These are phyloP conservation scores for Apophysomyces ossiformis DNA, from an alignment of 371 early-diverging fungal genomes.

Conservation along the genomic window DNA sequence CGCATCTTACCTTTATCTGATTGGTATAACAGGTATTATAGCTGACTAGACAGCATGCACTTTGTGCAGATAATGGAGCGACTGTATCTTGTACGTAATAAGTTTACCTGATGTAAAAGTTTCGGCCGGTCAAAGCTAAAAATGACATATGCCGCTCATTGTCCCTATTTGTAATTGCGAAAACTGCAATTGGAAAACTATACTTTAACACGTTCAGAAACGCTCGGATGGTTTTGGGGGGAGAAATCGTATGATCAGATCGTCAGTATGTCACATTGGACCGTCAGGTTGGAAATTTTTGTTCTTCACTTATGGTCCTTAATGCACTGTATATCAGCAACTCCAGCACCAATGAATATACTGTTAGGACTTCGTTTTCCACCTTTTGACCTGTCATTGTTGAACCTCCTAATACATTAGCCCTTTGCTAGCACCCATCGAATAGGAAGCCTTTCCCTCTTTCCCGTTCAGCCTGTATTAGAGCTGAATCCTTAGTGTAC, in stretches of 20 bases:
- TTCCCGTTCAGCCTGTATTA: not conserved
- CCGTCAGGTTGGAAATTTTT: constrained; percentile 8
- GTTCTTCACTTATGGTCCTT: constrained; percentile 3
- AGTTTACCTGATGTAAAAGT: not conserved
- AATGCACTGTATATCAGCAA: constrained; percentile 6
- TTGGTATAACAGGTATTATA: not conserved
- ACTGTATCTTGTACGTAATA: not conserved
- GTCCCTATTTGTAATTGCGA: not conserved
- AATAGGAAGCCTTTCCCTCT: constrained; percentile 6
- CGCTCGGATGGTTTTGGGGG: constrained; percentile 4
- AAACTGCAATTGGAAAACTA: not conserved
- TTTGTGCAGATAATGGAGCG: not conserved
- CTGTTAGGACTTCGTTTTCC: not conserved
- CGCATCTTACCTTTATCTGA: not conserved
- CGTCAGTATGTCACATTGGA: constrained; percentile 3
- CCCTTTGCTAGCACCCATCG: not conserved
- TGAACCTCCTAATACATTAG: not conserved
- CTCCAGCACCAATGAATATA: constrained; percentile 4
- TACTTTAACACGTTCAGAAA: not conserved
- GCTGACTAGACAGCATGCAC: constrained; percentile 2
- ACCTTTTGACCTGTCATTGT: not conserved
- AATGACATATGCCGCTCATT: not conserved
- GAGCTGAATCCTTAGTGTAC: not conserved
- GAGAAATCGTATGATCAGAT: constrained; percentile 3
- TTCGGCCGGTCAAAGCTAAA: not conserved